phyloP scores from a whole-genome alignment of 805 yeast species.

The Myxozyma geophila region DNA sequence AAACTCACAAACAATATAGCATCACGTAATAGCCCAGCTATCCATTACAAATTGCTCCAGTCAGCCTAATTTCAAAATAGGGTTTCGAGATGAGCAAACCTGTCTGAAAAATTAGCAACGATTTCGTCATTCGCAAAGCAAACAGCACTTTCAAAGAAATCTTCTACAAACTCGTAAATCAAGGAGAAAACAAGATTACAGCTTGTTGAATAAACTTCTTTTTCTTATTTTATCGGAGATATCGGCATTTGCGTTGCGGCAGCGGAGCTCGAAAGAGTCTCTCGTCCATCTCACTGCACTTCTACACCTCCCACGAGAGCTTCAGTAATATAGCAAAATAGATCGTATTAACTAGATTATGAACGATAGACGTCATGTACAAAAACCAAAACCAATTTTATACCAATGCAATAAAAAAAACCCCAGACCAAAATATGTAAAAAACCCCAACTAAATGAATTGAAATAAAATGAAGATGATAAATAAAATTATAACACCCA shows the following conservation, averaged over 20 bases:
- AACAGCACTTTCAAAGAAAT: background rate
- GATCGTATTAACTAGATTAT: no score
- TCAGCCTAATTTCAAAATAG: background rate
- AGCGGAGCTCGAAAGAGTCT: background rate
- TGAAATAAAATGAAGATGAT: background rate
- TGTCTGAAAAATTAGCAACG: background rate
- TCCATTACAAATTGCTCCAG: background rate
- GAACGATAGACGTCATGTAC: background rate
- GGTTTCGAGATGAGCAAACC: background rate
- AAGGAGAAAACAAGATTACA: background rate
- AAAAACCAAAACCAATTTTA: background rate
- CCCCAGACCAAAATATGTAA: no score
- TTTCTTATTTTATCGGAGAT: no score
- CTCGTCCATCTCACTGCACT: background rate
- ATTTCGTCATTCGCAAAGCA: slow-evolving; percentile 3
- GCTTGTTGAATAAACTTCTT: background rate
- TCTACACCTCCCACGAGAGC: background rate
- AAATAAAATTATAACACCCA: slow-evolving; percentile 2
- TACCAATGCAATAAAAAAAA: background rate
- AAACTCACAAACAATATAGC: background rate
- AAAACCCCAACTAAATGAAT: background rate
- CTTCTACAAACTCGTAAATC: background rate
- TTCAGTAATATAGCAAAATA: no score
- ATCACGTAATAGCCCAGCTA: background rate
- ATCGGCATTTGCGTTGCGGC: no score